Conservation (phyloP, 495 filamentous ascomycete species). For the Aspergillus campestris region DNA sequence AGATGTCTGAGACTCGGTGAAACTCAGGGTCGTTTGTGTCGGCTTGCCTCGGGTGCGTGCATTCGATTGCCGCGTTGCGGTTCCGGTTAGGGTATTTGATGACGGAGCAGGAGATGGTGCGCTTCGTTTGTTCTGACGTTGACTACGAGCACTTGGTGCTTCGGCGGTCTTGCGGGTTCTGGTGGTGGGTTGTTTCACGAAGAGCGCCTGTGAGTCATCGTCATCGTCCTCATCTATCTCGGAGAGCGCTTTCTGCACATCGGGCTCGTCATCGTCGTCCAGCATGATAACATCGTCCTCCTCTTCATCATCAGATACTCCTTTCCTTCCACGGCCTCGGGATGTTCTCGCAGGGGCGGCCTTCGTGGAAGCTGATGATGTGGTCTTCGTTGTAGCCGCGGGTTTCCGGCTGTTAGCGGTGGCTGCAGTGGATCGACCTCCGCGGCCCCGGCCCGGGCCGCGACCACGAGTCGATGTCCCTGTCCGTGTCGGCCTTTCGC, state of each 20-base stretch:
- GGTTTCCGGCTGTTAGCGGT: conserved; percentile 29
- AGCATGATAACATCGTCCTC: conserved; percentile 58
- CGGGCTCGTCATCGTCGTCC: conserved; percentile 55
- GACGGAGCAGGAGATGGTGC: conserved; percentile 39
- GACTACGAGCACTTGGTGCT: conserved; percentile 2
- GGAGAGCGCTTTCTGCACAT: conserved; percentile 29
- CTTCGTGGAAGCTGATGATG: conserved; percentile 31
- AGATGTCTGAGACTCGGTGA: conserved; percentile 50
- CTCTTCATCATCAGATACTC: conserved; percentile 49
- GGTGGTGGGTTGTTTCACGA: conserved; percentile 44
- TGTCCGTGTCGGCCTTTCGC: conserved; percentile 19
- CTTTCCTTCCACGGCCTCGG: conserved; percentile 34
- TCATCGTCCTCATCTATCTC: conserved; percentile 31
- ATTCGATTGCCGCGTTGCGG: conserved; percentile 23
- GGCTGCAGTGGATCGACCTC: conserved; percentile 35
- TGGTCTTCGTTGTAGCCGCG: conserved; percentile 33
- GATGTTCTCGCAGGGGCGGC: conserved; percentile 28
- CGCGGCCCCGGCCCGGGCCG: conserved; percentile 44
- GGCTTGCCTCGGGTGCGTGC: conserved; percentile 20
- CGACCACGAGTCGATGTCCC: conserved; percentile 30
- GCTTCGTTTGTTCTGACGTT: conserved; percentile 19
- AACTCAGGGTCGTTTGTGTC: conserved; percentile 66
- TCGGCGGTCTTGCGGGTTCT: conserved; percentile 21
- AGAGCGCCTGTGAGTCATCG: conserved; percentile 42
- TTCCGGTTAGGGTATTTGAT: conserved; percentile 30